Evolutionary conservation across 2,329 filamentous ascomycete genomes (phyloP), one percentile per base, ranked within the genome.

Genomic region (Xylariaceae sp.): DNA sequence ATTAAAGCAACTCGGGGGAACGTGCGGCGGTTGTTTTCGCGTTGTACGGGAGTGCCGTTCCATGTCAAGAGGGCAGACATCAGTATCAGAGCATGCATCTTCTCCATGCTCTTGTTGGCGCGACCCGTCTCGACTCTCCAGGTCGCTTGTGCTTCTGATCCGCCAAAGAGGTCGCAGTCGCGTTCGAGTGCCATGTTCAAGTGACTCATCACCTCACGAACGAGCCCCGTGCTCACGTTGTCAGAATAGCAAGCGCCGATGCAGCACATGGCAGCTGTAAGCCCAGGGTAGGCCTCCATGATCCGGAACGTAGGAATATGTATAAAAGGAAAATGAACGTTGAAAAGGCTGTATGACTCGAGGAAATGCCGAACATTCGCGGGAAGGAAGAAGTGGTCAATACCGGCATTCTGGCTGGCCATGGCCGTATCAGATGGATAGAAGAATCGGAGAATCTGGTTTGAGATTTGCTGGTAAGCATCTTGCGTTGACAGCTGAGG

Each of bases 181-280:
- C 68, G 67, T 46, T 78, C 64, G 26, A 84, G 65, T 8, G 73
- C 72, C 15, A 65, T 53, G 43, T 74, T 74, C 21, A 80, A 64
- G 32, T 75, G 66, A 38, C 81, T 73, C 68, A 82, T 83, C 57
- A 85, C 67, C 52, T 77, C 73, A 41, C 81, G 76, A 43, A 82
- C 77, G 68, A 39, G 67, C 61, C 28, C 77, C 58, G 18, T 66
- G 62, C 40, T 38, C 26, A 83, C 61, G 40, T 68, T 68, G 34
- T 81, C 70, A 32, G 82, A 84, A 57, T 87, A 88, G 37, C 83
- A 82, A 25, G 82, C 81, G 23, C 83, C 83, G 47, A 84, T 68
- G 53, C 78, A 84, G 49, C 82, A 77, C 67, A 88, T 82, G 40
- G 71, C 70, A 39, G 83, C 68, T 31, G 84, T 62, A 40, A 87